Evolutionary conservation across 331 rosid species (phyloP).

Genomic region (Saraca asoca): DNA sequence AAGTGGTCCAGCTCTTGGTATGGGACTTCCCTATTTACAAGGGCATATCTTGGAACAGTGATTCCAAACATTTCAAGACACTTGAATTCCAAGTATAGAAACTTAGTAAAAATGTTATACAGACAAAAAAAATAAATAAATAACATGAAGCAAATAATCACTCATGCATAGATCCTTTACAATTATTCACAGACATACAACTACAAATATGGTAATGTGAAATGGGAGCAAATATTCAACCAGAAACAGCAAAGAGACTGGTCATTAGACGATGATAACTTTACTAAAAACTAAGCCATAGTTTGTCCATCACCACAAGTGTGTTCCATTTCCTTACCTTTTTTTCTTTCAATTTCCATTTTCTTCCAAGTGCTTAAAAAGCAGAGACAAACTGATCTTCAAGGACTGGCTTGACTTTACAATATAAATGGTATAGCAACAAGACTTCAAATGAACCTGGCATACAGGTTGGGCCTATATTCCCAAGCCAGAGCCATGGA

Average conservation of each 20-base stretch:
- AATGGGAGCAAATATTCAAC: constrained; percentile 4
- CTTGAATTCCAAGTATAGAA: constrained; percentile 53
- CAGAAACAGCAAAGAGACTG: constrained; percentile 23
- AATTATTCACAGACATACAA: constrained; percentile 15
- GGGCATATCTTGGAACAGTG: constrained; percentile 92
- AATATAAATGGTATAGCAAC: constrained; percentile 12
- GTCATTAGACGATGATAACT: constrained; percentile 24
- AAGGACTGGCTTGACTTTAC: neutral
- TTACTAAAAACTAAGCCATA: neutral
- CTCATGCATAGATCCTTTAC: constrained; percentile 27
- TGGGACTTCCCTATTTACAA: constrained; percentile 83
- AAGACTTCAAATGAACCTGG: constrained; percentile 28
- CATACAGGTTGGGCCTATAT: neutral
- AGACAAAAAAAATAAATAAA: constrained; percentile 20
- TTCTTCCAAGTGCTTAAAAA: neutral
- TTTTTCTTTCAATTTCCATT: neutral
- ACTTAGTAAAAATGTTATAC: constrained; percentile 30
- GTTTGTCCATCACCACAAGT: neutral
- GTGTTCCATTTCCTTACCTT: neutral
- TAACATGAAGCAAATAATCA: constrained; percentile 24
- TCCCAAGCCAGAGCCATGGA: constrained; percentile 18
- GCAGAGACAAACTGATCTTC: constrained; percentile 14
- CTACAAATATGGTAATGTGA: constrained; percentile 17
- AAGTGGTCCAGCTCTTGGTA: constrained; percentile 80
- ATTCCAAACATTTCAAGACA: constrained; percentile 78